Conservation (phyloP, 192 early-diverging fungal species). For the Ambispora gerdemannii region DNA sequence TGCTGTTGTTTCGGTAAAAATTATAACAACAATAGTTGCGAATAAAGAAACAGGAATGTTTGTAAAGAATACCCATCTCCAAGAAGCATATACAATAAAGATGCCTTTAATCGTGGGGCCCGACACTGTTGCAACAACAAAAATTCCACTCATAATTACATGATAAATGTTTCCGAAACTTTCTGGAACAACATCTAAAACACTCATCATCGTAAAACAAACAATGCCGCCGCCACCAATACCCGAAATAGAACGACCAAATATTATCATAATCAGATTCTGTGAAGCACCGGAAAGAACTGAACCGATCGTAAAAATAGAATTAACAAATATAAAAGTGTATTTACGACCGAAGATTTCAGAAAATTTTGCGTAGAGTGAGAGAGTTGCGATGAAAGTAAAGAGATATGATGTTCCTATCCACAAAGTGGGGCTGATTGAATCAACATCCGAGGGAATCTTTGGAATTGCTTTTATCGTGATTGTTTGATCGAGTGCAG, state of each 20-base stretch:
- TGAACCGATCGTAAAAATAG: conserved; percentile 77
- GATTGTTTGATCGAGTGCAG: too few species aligned
- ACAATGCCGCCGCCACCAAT: conserved; percentile 80
- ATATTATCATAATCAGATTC: conserved; percentile 54
- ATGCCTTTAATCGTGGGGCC: conserved; percentile 85
- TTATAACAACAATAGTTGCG: not conserved
- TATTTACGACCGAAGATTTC: conserved; percentile 88
- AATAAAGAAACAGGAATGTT: not conserved
- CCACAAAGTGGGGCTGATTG: not conserved
- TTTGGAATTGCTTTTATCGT: too few species aligned
- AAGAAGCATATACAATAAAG: conserved; percentile 65
- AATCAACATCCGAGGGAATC: too few species aligned
- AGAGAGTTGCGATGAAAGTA: conserved; percentile 25
- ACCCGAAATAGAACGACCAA: conserved; percentile 74
- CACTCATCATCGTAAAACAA: conserved; percentile 71
- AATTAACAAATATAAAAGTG: conserved; percentile 71
- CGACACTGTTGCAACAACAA: conserved; percentile 72
- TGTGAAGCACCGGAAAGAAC: conserved; percentile 73
- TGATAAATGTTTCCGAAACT: conserved; percentile 83
- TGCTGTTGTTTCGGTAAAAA: not conserved
- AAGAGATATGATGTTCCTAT: not conserved
- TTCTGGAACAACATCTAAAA: conserved; percentile 81
- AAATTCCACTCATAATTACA: conserved; percentile 75
- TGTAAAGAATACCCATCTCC: conserved; percentile 46
- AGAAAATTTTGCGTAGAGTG: conserved; percentile 58